phyloP scores from a whole-genome alignment of 106 monocot genomes.

The Amphibolis antarctica region DNA sequence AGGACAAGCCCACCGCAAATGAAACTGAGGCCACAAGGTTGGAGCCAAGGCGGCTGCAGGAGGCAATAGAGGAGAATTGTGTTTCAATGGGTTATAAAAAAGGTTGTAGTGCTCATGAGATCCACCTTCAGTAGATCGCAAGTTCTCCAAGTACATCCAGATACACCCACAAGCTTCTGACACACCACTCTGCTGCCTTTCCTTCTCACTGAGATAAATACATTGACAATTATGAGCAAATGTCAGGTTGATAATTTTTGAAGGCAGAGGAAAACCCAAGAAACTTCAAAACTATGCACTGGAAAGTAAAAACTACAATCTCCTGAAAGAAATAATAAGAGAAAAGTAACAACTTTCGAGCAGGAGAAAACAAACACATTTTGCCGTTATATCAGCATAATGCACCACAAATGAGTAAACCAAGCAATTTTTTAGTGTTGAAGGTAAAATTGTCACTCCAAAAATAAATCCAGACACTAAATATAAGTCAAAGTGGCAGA shows the following conservation, averaged over 20 bases:
- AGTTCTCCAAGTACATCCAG: conserved; percentile 64
- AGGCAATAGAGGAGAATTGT: conserved; percentile 46
- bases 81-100: conserved; percentile 62
- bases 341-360: background rate
- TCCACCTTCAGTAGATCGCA: conserved; percentile 39
- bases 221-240: background rate
- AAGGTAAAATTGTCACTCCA: background rate
- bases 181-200: conserved; percentile 63
- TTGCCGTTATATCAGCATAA: too few relatives aligned
- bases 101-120: conserved; percentile 64
- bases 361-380: too few relatives aligned
- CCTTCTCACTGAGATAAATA: conserved; percentile 55
- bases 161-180: conserved; percentile 60
- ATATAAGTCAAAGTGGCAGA: background rate
- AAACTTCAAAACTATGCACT: background rate
- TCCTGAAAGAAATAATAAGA: background rate
- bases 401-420: too few relatives aligned
- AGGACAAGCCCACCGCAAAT: conserved; percentile 92
- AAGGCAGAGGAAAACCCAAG: background rate
- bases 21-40: conserved; percentile 94
- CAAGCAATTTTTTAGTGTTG: too few relatives aligned
- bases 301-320: background rate
- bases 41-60: conserved; percentile 95
- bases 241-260: background rate
- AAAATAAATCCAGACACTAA: background rate